Evolutionary conservation across 768 basidiomycete species (phyloP), one percentile per base, ranked within the genome.

Genomic region (Suillus spraguei): DNA sequence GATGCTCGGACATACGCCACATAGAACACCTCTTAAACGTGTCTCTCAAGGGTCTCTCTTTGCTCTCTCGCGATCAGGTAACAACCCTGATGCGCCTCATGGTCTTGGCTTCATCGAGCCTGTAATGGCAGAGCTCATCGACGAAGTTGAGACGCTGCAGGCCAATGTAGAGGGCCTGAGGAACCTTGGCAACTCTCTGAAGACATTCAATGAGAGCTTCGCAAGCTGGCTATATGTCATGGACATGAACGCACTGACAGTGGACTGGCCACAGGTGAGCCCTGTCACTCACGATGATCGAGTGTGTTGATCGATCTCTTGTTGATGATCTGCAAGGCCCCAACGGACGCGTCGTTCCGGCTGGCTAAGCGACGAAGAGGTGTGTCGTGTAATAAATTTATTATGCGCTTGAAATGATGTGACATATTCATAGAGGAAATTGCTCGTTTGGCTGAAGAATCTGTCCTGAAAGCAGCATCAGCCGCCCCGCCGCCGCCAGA

Each of bases 181-280:
- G 65, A 79, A 81, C 32, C 83, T 98, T 65, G 87, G 89, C 74
- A 81, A 88, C 53, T 88, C 92, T 22, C 82, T 98, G 60, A 84
- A 85, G 16, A 88, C 86, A 5, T 97, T 97, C 81, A 97, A 97
- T 73, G 95, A 98, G 76, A 87, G 88, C 16, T 97, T 98, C 70
- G 91, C 95, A 16, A 94, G 92, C 71, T 96, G 88, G 85, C 76
- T 97, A 13, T 96, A 95, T 72, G 87, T 89, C 28, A 89, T 96
- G 87, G 90, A 93, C 72, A 97, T 98, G 94, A 95, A 96, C 71
- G 88, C 94, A 3, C 83, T 97, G 62, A 95, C 94, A n/a, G 88
- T 88, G 0, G 95, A 97, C 72, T 97, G 94, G 94, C 87, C 86
- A 1, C 90, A 95, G 82, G 94, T 89, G 63, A 67, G 35, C 66